These are phyloP conservation scores for Monascus purpureus DNA, from an alignment of 495 filamentous ascomycete species.

Conservation along the genomic window DNA sequence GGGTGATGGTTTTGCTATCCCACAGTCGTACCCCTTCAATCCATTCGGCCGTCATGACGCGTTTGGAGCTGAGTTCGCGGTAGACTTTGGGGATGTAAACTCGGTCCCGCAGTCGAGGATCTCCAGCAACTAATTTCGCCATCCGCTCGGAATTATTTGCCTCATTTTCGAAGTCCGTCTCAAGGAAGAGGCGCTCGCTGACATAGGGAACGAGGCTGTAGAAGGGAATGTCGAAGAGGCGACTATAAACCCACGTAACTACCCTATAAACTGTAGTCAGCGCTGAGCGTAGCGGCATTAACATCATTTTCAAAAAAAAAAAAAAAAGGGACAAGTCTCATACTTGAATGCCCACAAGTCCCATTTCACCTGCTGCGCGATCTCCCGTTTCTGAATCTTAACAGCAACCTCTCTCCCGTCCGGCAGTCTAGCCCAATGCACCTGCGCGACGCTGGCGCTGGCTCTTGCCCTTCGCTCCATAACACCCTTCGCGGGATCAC, in stretches of 20 bases:
- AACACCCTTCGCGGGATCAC: slow-evolving; percentile 51
- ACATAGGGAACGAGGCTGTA: slow-evolving; percentile 84
- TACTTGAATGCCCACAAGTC: slow-evolving; percentile 93
- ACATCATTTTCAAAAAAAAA: background rate
- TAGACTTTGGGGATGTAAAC: slow-evolving; percentile 85
- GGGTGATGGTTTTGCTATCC: slow-evolving; percentile 67
- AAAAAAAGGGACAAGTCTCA: slow-evolving; percentile 12
- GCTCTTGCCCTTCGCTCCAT: slow-evolving; percentile 84
- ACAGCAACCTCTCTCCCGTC: slow-evolving; percentile 86
- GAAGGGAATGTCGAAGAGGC: slow-evolving; percentile 75
- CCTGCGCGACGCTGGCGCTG: slow-evolving; percentile 86
- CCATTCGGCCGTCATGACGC: slow-evolving; percentile 94
- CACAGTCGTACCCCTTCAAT: slow-evolving; percentile 86
- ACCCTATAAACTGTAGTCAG: slow-evolving; percentile 38
- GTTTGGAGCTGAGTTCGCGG: slow-evolving; percentile 63
- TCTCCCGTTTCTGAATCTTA: slow-evolving; percentile 95
- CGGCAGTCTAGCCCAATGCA: slow-evolving; percentile 76
- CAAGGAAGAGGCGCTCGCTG: slow-evolving; percentile 68
- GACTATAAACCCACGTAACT: slow-evolving; percentile 61
- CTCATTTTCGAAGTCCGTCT: slow-evolving; percentile 90
- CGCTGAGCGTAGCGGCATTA: no score
- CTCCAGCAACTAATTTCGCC: slow-evolving; percentile 59
- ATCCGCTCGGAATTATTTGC: slow-evolving; percentile 78
- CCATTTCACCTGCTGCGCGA: slow-evolving; percentile 75
- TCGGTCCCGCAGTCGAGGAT: slow-evolving; percentile 58